Conservation (phyloP, 371 early-diverging fungal species). For the Homolaphlyctis polyrhiza region DNA sequence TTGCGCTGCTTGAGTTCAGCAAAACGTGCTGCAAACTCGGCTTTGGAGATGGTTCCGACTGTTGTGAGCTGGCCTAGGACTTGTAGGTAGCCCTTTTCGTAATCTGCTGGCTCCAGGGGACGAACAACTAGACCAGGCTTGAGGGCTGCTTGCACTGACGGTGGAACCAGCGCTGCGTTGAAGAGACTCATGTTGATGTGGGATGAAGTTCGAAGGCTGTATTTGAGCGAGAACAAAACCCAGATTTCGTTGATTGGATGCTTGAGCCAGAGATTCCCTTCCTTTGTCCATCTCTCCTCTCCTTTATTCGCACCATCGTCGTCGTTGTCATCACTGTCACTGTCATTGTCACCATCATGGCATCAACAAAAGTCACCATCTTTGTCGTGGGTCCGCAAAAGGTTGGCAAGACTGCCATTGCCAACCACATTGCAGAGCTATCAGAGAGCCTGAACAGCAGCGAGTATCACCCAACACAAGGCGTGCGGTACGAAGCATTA, state of each 20-base stretch:
- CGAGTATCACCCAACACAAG: constrained; percentile 39
- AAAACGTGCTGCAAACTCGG: constrained; percentile 67
- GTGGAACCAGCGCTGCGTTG: constrained; percentile 47
- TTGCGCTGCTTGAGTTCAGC: constrained; percentile 66
- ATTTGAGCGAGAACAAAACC: neutral
- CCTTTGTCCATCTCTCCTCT: neutral
- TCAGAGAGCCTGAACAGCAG: constrained; percentile 22
- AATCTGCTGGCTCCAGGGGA: constrained; percentile 79
- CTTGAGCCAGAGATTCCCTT: no score
- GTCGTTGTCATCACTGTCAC: neutral
- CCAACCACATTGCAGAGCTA: constrained; percentile 36
- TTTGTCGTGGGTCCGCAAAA: constrained; percentile 33
- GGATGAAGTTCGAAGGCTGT: neutral
- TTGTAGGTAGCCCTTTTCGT: constrained; percentile 67
- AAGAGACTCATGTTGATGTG: neutral
- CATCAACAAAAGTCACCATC: constrained; percentile 20
- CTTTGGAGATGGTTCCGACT: constrained; percentile 67
- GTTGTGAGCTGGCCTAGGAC: constrained; percentile 69
- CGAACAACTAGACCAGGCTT: constrained; percentile 77
- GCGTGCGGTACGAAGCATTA: constrained; percentile 25
- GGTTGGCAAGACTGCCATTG: constrained; percentile 32
- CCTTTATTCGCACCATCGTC: neutral
- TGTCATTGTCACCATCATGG: neutral
- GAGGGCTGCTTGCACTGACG: constrained; percentile 63
- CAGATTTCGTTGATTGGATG: neutral